Conservation (phyloP, 352 stramenopile genomes). For the Phytophthora brassicae region DNA sequence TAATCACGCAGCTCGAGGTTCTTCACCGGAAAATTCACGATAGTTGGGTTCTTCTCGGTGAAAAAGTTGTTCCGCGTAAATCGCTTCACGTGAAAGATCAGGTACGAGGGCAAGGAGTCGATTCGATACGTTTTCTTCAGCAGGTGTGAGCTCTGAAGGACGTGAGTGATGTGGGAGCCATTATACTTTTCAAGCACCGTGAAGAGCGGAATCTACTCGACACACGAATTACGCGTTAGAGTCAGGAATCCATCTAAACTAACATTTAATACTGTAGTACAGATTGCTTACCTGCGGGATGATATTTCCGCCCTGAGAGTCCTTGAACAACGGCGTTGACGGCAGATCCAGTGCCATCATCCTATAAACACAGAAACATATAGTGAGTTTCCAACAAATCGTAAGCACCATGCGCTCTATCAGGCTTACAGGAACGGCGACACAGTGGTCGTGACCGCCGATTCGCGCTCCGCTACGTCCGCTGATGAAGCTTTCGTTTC, state of each 20-base stretch:
- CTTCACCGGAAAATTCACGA: conserved; percentile 99
- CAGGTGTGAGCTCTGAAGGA: conserved; percentile 79
- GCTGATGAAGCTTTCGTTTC: conserved; percentile 43
- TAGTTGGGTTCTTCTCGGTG: conserved; percentile 99
- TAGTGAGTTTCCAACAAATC: not conserved
- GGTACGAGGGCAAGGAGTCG: conserved; percentile 90
- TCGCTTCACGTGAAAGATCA: conserved; percentile 97
- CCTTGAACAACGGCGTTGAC: conserved; percentile 98
- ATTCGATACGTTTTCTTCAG: conserved; percentile 94
- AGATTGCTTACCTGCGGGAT: conserved; percentile 87
- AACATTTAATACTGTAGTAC: too few species aligned
- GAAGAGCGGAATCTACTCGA: conserved; percentile 92
- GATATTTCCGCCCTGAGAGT: conserved; percentile 95
- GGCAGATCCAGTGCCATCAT: conserved; percentile 97
- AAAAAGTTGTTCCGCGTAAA: conserved; percentile 99
- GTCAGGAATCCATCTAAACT: not conserved
- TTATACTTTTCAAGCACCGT: conserved; percentile 98
- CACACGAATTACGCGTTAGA: not conserved
- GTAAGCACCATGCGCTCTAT: not conserved
- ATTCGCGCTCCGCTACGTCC: conserved; percentile 35
- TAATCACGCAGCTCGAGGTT: conserved; percentile 97
- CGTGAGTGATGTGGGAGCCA: conserved; percentile 80
- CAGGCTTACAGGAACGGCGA: conserved; percentile 74
- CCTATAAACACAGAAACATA: conserved; percentile 43
- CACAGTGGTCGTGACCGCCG: conserved; percentile 38